Percentiles rank a stretch among this genome's conserved stretches.
phyloP scores from a whole-genome alignment of 192 early-diverging fungal species.

The Rhizophagus prolifer region DNA sequence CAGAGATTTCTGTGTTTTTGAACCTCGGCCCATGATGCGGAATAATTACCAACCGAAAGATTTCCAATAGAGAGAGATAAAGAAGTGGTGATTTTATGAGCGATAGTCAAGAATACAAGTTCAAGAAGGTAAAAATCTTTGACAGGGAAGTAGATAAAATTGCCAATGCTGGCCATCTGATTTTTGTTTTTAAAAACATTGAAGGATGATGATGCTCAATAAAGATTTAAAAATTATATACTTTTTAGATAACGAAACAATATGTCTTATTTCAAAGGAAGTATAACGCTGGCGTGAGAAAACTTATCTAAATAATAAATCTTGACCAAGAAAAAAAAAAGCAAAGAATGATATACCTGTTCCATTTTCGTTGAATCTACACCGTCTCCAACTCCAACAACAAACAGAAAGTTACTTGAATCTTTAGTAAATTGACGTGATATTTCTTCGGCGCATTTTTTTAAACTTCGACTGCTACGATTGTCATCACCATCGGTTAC shows the following conservation, averaged over 20 bases:
- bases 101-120: conserved; percentile 17
- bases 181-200: conserved; percentile 5
- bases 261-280: too few species aligned
- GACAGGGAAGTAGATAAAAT: conserved; percentile 8
- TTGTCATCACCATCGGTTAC: conserved; percentile 26
- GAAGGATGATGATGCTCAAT: too few species aligned
- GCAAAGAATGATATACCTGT: background rate
- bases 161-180: conserved; percentile 12
- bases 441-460: background rate
- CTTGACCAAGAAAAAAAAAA: background rate
- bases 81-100: conserved; percentile 16
- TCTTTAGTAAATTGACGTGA: background rate
- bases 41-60: background rate
- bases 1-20: conserved; percentile 18
- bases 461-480: conserved; percentile 5
- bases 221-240: too few species aligned
- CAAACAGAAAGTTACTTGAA: conserved; percentile 20
- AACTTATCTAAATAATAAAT: too few species aligned
- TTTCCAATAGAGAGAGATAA: background rate
- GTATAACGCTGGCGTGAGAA: too few species aligned
- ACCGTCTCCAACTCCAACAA: conserved; percentile 12
- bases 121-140: conserved; percentile 26
- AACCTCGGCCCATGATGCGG: conserved; percentile 24
- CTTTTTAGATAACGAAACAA: too few species aligned
- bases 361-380: conserved; percentile 20